Evolutionary conservation across 2,329 filamentous ascomycete species (phyloP).

Genomic region (Diplodia scrobiculata): DNA sequence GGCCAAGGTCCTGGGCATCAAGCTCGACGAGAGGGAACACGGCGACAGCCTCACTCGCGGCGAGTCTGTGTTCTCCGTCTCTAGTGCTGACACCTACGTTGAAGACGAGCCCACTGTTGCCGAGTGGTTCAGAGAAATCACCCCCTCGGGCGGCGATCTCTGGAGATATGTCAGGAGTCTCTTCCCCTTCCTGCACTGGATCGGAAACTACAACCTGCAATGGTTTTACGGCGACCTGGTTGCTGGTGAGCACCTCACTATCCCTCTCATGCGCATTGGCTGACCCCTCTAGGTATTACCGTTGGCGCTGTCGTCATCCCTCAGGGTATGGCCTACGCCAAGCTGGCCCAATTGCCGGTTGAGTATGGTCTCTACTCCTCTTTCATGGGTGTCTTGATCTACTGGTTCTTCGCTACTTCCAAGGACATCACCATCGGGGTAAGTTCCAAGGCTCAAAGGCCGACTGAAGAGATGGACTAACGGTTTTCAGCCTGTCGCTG

Average conservation of each 20-base stretch:
- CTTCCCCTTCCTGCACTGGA: slow-evolving; percentile 91
- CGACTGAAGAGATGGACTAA: neutral
- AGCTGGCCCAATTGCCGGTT: slow-evolving; percentile 74
- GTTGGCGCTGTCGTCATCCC: slow-evolving; percentile 84
- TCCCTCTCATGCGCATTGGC: neutral
- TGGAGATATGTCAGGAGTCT: slow-evolving; percentile 66
- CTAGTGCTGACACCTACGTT: slow-evolving; percentile 74
- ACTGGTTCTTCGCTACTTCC: slow-evolving; percentile 97
- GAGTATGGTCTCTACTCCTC: slow-evolving; percentile 92
- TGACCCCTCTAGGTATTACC: slow-evolving; percentile 59
- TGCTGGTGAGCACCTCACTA: slow-evolving; percentile 72
- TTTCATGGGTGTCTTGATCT: slow-evolving; percentile 91
- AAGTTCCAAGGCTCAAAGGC: slow-evolving; percentile 44
- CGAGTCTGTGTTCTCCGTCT: slow-evolving; percentile 75
- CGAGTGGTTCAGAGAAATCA: slow-evolving; percentile 69
- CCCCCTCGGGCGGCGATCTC: slow-evolving; percentile 61
- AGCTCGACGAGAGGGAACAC: slow-evolving; percentile 69
- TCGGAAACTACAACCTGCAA: slow-evolving; percentile 80
- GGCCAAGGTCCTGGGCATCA: slow-evolving; percentile 81
- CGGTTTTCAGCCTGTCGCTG: slow-evolving; percentile 73
- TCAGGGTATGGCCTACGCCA: slow-evolving; percentile 93
- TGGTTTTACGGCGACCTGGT: slow-evolving; percentile 87
- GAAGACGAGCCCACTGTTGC: slow-evolving; percentile 75
- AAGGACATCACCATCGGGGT: slow-evolving; percentile 99
- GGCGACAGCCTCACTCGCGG: slow-evolving; percentile 69